Evolutionary conservation across 2,329 filamentous ascomycete genomes (phyloP).

Genomic region (Akanthomyces lecanii): DNA sequence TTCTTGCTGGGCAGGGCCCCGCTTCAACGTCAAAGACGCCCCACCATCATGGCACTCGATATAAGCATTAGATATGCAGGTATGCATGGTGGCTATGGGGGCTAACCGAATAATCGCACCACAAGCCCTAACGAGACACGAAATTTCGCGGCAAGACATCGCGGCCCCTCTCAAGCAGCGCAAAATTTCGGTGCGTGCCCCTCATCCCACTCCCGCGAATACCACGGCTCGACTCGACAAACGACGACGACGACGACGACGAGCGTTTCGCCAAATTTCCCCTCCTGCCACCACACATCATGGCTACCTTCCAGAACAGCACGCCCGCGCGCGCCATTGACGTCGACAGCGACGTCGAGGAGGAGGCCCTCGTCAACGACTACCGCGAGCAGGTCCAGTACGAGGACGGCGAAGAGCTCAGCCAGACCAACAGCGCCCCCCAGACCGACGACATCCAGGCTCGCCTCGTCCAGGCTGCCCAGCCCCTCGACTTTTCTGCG

Average conservation of each 20-base stretch:
- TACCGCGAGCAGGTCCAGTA: slow-evolving; percentile 96
- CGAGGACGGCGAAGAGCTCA: slow-evolving; percentile 78
- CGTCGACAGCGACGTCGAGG: slow-evolving; percentile 90
- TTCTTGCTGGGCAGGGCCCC: slow-evolving; percentile 20
- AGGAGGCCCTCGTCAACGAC: slow-evolving; percentile 92
- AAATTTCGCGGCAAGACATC: slow-evolving; percentile 31
- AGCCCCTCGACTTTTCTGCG: slow-evolving; percentile 92
- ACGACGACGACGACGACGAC: slow-evolving; percentile 23
- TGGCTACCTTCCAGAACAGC: slow-evolving; percentile 61
- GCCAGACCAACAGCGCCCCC: slow-evolving; percentile 67
- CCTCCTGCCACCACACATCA: slow-evolving; percentile 28
- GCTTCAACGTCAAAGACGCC: slow-evolving; percentile 23
- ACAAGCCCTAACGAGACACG: slow-evolving; percentile 38
- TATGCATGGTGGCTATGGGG: slow-evolving; percentile 22
- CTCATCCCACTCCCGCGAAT: slow-evolving; percentile 18
- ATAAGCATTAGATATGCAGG: slow-evolving; percentile 27
- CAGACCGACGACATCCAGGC: slow-evolving; percentile 90
- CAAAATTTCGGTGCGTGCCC: slow-evolving; percentile 36
- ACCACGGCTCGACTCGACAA: slow-evolving; percentile 12
- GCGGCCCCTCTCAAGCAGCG: slow-evolving; percentile 27
- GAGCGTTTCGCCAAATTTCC: slow-evolving; percentile 16
- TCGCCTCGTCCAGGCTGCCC: slow-evolving; percentile 84
- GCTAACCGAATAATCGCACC: slow-evolving; percentile 30
- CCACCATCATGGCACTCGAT: slow-evolving; percentile 24
- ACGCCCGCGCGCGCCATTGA: slow-evolving; percentile 58